These are phyloP conservation scores for Clitocybe nebularis DNA, from an alignment of 1,284 basidiomycete species.

Conservation along the genomic window DNA sequence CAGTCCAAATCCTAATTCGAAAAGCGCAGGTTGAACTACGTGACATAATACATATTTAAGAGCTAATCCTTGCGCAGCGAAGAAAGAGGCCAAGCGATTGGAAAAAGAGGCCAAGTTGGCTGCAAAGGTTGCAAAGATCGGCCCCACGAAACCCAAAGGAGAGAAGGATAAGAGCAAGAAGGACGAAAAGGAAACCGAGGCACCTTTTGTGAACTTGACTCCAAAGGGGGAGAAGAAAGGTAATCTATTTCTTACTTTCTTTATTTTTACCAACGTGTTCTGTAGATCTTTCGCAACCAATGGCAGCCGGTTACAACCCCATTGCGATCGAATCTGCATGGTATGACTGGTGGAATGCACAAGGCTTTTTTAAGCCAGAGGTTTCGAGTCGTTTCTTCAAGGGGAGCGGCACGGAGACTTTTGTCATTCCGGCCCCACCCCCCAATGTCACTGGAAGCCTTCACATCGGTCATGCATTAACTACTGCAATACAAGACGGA, in stretches of 20 bases:
- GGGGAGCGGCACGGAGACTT: slow-evolving; percentile 44
- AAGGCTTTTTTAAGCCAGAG: slow-evolving; percentile 89
- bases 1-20: slow-evolving; percentile 25
- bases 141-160: slow-evolving; percentile 62
- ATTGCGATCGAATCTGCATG: slow-evolving; percentile 93
- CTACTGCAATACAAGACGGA: slow-evolving; percentile 89
- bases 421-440: slow-evolving; percentile 90
- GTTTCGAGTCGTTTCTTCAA: slow-evolving; percentile 54
- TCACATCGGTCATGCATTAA: slow-evolving; percentile 96
- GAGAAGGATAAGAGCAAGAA: slow-evolving; percentile 67
- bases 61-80: slow-evolving; percentile 34
- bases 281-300: slow-evolving; percentile 82
- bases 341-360: slow-evolving; percentile 97
- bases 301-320: slow-evolving; percentile 92
- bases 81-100: slow-evolving; percentile 68
- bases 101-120: slow-evolving; percentile 80
- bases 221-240: slow-evolving; percentile 91
- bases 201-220: slow-evolving; percentile 80
- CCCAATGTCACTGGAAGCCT: slow-evolving; percentile 98
- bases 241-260: slow-evolving; percentile 23
- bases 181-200: slow-evolving; percentile 68
- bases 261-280: neutral
- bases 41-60: slow-evolving; percentile 1
- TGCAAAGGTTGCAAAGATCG: slow-evolving; percentile 66
- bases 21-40: slow-evolving; percentile 29